A percentile compares a stretch with the other conserved stretches of the same genome.
Conservation (phyloP, 2,329 filamentous ascomycete genomes). For the Fusarium hainanense region DNA sequence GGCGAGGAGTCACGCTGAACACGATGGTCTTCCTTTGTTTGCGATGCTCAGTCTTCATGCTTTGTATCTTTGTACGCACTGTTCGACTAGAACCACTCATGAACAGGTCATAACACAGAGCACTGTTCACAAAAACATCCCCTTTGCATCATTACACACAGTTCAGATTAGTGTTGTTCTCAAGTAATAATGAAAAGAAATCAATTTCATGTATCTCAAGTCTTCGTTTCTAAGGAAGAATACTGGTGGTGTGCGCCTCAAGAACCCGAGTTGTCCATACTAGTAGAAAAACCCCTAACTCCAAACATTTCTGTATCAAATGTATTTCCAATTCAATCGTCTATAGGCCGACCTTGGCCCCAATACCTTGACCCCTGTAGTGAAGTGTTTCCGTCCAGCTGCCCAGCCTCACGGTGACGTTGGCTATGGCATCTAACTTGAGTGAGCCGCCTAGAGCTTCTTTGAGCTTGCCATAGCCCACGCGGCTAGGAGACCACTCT, state of each 20-base stretch:
- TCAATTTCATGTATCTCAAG: slow-evolving; percentile 21
- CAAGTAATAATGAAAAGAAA: background rate
- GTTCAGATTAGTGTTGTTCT: background rate
- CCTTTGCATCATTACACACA: background rate
- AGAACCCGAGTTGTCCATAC: background rate
- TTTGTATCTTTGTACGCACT: background rate
- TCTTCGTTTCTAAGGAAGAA: slow-evolving; percentile 4
- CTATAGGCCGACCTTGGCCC: slow-evolving; percentile 63
- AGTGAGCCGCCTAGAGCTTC: slow-evolving; percentile 83
- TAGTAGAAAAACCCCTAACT: slow-evolving; percentile 18
- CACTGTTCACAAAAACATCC: background rate
- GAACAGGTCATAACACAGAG: background rate
- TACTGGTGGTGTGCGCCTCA: background rate
- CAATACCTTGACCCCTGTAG: slow-evolving; percentile 77
- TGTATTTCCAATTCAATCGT: background rate
- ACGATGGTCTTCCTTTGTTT: background rate
- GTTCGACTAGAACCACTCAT: background rate
- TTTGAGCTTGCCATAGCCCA: slow-evolving; percentile 85
- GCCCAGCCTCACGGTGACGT: slow-evolving; percentile 79
- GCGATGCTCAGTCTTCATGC: background rate
- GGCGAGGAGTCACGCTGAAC: background rate
- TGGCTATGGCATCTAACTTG: slow-evolving; percentile 81
- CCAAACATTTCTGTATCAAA: slow-evolving; percentile 23
- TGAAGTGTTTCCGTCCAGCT: slow-evolving; percentile 78
- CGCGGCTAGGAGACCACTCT: slow-evolving; percentile 77